These are phyloP conservation scores for Cylindrotheca fusiformis DNA, from an alignment of 108 stramenopile species.

Conservation along the genomic window DNA sequence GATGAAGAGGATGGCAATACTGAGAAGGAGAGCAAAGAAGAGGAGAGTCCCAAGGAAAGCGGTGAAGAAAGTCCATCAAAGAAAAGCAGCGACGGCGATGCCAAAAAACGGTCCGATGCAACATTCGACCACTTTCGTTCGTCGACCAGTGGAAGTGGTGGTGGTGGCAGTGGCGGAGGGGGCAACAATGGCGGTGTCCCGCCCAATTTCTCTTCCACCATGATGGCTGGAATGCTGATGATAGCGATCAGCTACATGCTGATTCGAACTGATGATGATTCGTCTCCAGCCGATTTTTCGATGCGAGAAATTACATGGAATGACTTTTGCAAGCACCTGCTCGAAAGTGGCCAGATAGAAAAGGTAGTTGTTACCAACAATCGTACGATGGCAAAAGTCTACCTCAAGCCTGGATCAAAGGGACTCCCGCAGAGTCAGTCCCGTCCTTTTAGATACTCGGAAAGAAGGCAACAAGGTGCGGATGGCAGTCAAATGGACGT, in stretches of 20 bases:
- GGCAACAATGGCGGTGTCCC: constrained; percentile 23
- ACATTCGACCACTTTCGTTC: constrained; percentile 26
- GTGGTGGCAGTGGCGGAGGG: constrained; percentile 15
- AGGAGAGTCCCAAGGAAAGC: background rate
- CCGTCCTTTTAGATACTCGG: constrained; percentile 23
- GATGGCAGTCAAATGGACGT: background rate
- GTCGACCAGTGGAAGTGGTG: background rate
- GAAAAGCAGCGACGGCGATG: background rate
- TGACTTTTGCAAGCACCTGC: constrained; percentile 80
- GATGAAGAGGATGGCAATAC: constrained; percentile 10
- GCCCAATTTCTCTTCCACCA: constrained; percentile 27
- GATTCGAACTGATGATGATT: constrained; percentile 35
- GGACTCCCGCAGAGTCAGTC: constrained; percentile 37
- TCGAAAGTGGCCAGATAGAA: constrained; percentile 85
- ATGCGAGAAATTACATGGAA: constrained; percentile 78
- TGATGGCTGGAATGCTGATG: constrained; percentile 31
- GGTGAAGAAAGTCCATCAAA: background rate
- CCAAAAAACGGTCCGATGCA: constrained; percentile 7
- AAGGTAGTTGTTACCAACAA: constrained; percentile 89
- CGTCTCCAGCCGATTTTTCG: constrained; percentile 45
- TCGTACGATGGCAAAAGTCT: constrained; percentile 74
- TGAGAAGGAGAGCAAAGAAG: constrained; percentile 8
- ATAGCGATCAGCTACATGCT: constrained; percentile 39
- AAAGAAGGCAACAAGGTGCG: constrained; percentile 15
- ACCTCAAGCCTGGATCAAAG: constrained; percentile 42